phyloP scores from a whole-genome alignment of 176 grass and related monocot species.

The Tillandsia leiboldiana region DNA sequence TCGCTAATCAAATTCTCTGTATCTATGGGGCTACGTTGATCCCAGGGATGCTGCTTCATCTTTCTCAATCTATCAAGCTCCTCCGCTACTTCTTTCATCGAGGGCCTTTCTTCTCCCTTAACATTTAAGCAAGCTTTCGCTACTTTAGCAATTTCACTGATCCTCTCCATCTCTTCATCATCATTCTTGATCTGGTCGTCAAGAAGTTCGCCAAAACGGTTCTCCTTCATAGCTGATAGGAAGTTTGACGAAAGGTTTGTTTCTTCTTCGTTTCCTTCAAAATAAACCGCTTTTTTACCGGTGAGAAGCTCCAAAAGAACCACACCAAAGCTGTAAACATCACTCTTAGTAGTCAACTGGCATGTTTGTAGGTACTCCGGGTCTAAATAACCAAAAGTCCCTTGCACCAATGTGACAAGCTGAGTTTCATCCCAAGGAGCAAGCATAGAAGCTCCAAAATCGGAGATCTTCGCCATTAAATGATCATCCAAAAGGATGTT shows the following conservation, averaged over 20 bases:
- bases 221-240: background rate
- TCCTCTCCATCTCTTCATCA: background rate
- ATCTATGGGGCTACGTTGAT: background rate
- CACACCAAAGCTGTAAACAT: background rate
- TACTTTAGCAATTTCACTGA: background rate
- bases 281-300: background rate
- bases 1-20: background rate
- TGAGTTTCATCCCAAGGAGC: background rate
- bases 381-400: background rate
- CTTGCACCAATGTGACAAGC: background rate
- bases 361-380: background rate
- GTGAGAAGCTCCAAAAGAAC: background rate
- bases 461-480: background rate
- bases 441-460: background rate
- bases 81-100: background rate
- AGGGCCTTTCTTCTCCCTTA: background rate
- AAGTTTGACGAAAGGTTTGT: background rate
- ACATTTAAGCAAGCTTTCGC: background rate
- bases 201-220: background rate
- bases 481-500: constrained; percentile 4
- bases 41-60: background rate
- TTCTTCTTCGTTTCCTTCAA: background rate
- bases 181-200: background rate
- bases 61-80: constrained; percentile 1
- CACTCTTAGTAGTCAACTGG: background rate